Evolutionary conservation across 495 filamentous ascomycete genomes (phyloP).

Genomic region (Tuber aestivum): DNA sequence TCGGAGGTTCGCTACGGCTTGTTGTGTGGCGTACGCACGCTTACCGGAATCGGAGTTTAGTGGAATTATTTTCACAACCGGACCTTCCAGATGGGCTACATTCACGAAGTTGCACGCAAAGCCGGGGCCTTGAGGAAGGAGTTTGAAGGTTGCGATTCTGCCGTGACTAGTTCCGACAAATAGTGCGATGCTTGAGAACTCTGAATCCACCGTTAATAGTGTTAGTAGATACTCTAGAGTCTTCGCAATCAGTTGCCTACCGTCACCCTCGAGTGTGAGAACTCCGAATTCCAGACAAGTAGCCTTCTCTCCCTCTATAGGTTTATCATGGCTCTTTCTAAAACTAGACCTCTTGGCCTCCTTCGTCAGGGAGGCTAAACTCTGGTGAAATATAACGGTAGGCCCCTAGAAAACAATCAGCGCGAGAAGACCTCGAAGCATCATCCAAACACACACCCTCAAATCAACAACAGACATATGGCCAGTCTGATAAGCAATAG

Average conservation of each 20-base stretch:
- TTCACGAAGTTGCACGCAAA: constrained; percentile 73
- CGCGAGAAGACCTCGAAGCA: background rate
- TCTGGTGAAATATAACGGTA: constrained; percentile 69
- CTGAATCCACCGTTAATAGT: constrained; percentile 45
- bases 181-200: constrained; percentile 86
- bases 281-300: constrained; percentile 82
- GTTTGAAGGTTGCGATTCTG: constrained; percentile 78
- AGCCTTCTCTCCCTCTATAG: constrained; percentile 59
- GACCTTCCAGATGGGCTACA: constrained; percentile 59
- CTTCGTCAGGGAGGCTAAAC: constrained; percentile 61
- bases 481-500: constrained; percentile 74
- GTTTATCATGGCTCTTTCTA: constrained; percentile 48
- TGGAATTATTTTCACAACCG: constrained; percentile 67
- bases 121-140: constrained; percentile 64
- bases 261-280: constrained; percentile 83
- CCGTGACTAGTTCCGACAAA: constrained; percentile 86
- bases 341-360: constrained; percentile 66
- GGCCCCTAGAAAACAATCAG: constrained; percentile 57
- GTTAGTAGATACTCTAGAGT: constrained; percentile 34
- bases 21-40: constrained; percentile 66
- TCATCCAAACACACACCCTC: constrained; percentile 28
- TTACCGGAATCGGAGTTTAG: constrained; percentile 71
- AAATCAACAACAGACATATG: constrained; percentile 75
- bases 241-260: constrained; percentile 41
- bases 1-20: constrained; percentile 63